Percentiles rank a stretch among this genome's conserved stretches.
phyloP scores from a whole-genome alignment of 1,284 basidiomycete species.

The Taiwanofungus camphoratus region DNA sequence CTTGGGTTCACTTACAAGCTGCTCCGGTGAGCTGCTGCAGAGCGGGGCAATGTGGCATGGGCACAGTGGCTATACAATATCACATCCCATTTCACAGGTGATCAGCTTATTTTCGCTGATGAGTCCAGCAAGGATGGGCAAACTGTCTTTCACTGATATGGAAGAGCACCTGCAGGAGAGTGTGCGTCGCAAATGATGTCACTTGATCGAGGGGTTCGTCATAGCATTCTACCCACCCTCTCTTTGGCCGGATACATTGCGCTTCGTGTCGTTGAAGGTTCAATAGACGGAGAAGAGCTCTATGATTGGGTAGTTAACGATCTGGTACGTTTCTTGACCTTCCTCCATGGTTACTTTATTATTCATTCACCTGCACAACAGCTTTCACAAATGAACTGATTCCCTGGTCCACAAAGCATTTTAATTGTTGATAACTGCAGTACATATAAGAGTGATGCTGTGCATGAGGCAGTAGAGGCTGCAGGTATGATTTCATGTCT shows the following conservation, averaged over 20 bases:
- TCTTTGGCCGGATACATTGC: constrained; percentile 25
- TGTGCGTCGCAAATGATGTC: not conserved
- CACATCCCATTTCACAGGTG: constrained; percentile 4
- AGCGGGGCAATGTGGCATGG: constrained; percentile 14
- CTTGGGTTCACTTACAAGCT: constrained; percentile 9
- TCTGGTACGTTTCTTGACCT: constrained; percentile 2
- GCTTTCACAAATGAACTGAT: constrained; percentile 25
- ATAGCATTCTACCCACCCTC: constrained; percentile 24
- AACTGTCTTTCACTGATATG: constrained; percentile 22
- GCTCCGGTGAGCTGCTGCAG: constrained; percentile 6
- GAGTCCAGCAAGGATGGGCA: constrained; percentile 29
- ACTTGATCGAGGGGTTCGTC: constrained; percentile 14
- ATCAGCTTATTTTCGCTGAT: constrained; percentile 24
- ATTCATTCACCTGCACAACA: constrained; percentile 7
- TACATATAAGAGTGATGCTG: constrained; percentile 23
- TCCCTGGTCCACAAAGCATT: constrained; percentile 23
- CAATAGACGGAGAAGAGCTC: constrained; percentile 11
- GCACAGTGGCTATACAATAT: constrained; percentile 20
- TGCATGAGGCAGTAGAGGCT: constrained; percentile 19
- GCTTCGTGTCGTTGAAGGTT: constrained; percentile 21
- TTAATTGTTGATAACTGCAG: constrained; percentile 27
- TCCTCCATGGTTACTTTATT: not conserved
- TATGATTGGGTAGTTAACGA: constrained; percentile 9
- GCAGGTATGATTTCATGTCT: constrained; percentile 8
- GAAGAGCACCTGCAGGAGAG: constrained; percentile 18